These are phyloP conservation scores for Sclerotinia minor DNA, from an alignment of 2,329 filamentous ascomycete genomes.

Conservation along the genomic window DNA sequence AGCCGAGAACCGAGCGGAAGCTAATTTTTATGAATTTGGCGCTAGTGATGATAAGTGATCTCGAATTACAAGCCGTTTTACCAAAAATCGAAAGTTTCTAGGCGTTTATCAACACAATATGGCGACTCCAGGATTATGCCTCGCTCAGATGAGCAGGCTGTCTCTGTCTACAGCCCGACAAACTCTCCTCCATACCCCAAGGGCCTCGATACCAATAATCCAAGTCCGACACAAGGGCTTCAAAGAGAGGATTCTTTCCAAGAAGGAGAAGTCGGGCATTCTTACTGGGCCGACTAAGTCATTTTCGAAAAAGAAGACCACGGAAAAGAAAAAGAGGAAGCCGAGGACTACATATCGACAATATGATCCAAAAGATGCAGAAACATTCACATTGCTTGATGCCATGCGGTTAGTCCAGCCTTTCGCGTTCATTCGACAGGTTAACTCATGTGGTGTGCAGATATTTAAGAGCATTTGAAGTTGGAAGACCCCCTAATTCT, in stretches of 20 bases:
- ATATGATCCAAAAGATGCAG: constrained; percentile 43
- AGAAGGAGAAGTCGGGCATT: constrained; percentile 30
- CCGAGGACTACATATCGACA: constrained; percentile 40
- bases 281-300: constrained; percentile 28
- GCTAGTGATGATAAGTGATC: constrained; percentile 19
- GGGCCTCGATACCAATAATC: constrained; percentile 33
- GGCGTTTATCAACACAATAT: constrained; percentile 32
- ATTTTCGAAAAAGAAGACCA: constrained; percentile 41
- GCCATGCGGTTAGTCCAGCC: constrained; percentile 72
- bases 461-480: constrained; percentile 89
- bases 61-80: constrained; percentile 13
- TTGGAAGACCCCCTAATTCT: constrained; percentile 70
- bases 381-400: constrained; percentile 82
- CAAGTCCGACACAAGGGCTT: constrained; percentile 27
- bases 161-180: constrained; percentile 31
- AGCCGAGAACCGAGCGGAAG: constrained; percentile 24
- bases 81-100: background rate
- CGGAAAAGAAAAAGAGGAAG: constrained; percentile 41
- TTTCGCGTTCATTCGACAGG: background rate
- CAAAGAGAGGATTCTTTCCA: constrained; percentile 31
- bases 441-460: constrained; percentile 48
- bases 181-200: constrained; percentile 25
- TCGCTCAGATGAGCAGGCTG: constrained; percentile 42
- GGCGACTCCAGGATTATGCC: constrained; percentile 38
- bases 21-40: constrained; percentile 17